phyloP scores from a whole-genome alignment of 768 basidiomycete species.

The Boletus rufocinnamomeus region DNA sequence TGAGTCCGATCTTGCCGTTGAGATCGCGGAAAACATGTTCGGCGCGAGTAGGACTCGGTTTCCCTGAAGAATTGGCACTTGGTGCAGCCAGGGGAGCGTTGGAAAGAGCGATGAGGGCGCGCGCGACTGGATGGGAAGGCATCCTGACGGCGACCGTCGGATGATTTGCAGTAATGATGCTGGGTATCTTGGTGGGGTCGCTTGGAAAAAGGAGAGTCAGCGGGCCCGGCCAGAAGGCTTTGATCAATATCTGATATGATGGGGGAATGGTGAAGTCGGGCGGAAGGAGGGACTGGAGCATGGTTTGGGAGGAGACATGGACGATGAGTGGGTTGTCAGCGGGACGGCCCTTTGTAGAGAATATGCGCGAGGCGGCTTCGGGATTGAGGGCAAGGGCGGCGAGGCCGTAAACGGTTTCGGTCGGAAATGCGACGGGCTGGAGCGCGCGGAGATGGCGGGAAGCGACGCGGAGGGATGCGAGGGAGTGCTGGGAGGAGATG shows the following conservation, averaged over 20 bases:
- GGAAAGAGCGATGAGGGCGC: slow-evolving; percentile 79
- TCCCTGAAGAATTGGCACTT: slow-evolving; percentile 91
- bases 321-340: slow-evolving; percentile 97
- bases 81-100: slow-evolving; percentile 88
- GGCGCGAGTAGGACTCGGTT: slow-evolving; percentile 90
- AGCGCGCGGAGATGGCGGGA: slow-evolving; percentile 48
- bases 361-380: slow-evolving; percentile 71
- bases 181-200: slow-evolving; percentile 58
- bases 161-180: slow-evolving; percentile 78
- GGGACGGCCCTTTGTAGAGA: slow-evolving; percentile 87
- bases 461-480: slow-evolving; percentile 55
- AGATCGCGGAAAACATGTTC: slow-evolving; percentile 84
- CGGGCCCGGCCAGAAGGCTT: slow-evolving; percentile 93
- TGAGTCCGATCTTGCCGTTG: slow-evolving; percentile 66
- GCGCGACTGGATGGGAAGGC: slow-evolving; percentile 91
- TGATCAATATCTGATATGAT: slow-evolving; percentile 74
- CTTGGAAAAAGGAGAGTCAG: slow-evolving; percentile 90
- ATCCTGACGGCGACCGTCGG: slow-evolving; percentile 87
- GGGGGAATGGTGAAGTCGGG: slow-evolving; percentile 56
- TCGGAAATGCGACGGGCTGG: slow-evolving; percentile 84
- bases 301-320: slow-evolving; percentile 82
- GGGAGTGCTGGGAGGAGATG: slow-evolving; percentile 53
- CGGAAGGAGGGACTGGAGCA: slow-evolving; percentile 81
- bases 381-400: slow-evolving; percentile 78
- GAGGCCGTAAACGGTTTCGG: slow-evolving; percentile 99